Evolutionary conservation across 495 filamentous ascomycete genomes (phyloP).

Genomic region (Xylaria castorea): DNA sequence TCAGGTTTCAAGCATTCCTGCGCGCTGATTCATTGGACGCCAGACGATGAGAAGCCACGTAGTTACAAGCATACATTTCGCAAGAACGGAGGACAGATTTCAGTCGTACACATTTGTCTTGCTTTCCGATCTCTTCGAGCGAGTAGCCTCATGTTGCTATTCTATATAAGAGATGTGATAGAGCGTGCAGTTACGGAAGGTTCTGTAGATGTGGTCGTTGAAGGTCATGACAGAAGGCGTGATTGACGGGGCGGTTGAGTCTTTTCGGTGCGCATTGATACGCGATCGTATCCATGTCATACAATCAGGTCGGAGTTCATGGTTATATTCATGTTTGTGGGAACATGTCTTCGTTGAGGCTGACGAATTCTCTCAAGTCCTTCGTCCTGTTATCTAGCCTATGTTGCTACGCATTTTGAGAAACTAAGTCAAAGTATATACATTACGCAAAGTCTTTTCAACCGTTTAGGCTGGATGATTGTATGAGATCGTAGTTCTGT

Average conservation of each 20-base stretch:
- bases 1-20: slow-evolving; percentile 38
- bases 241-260: not conserved
- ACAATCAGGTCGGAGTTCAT: not conserved
- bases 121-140: not conserved
- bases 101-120: not conserved
- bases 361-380: not conserved
- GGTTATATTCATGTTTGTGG: not conserved
- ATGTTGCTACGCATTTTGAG: not conserved
- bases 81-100: not conserved
- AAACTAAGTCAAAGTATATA: not conserved
- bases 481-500: not conserved
- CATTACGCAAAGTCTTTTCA: not conserved
- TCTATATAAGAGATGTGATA: not conserved
- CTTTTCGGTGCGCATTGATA: not conserved
- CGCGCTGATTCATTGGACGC: slow-evolving; percentile 12
- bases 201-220: not conserved
- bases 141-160: not conserved
- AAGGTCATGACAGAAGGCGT: not conserved
- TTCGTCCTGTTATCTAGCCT: not conserved
- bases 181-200: not conserved
- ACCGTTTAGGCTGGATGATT: not conserved
- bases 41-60: not conserved
- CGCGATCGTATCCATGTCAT: not conserved
- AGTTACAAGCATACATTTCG: not conserved
- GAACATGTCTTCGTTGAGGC: not conserved